Evolutionary conservation across 306 rosid genomes (phyloP).

Genomic region (Carpinus viminea): DNA sequence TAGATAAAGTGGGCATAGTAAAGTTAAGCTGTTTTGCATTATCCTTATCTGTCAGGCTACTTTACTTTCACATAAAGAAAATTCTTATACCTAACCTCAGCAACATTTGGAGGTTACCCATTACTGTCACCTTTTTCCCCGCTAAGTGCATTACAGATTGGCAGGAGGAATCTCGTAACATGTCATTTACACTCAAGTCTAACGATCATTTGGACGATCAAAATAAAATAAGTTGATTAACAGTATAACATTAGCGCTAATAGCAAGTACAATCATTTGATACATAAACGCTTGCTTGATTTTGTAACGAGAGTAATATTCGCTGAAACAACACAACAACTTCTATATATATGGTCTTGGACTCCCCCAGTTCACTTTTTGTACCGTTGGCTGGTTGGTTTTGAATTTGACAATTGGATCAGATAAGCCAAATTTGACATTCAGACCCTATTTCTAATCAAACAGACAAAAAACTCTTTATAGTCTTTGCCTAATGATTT

Average conservation of each 20-base stretch:
- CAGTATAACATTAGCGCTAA: too few species aligned
- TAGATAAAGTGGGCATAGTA: slow-evolving; percentile 26
- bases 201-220: not conserved
- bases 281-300: slow-evolving; percentile 14
- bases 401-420: not conserved
- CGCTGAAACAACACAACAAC: too few species aligned
- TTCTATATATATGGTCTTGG: too few species aligned
- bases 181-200: too few species aligned
- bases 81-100: slow-evolving; percentile 33
- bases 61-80: slow-evolving; percentile 43
- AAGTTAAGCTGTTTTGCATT: slow-evolving; percentile 27
- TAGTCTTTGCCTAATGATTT: not conserved
- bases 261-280: not conserved
- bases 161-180: slow-evolving; percentile 40
- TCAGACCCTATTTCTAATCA: not conserved
- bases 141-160: slow-evolving; percentile 35
- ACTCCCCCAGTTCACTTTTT: too few species aligned
- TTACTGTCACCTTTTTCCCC: slow-evolving; percentile 30
- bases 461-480: slow-evolving; percentile 4
- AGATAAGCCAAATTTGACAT: not conserved
- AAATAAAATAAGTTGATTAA: not conserved
- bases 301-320: not conserved
- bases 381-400: not conserved
- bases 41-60: slow-evolving; percentile 47
- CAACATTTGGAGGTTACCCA: slow-evolving; percentile 35